Evolutionary conservation across 108 stramenopile genomes (phyloP), one percentile per base, ranked within the genome.

Genomic region (Cyclotella distinguenda): DNA sequence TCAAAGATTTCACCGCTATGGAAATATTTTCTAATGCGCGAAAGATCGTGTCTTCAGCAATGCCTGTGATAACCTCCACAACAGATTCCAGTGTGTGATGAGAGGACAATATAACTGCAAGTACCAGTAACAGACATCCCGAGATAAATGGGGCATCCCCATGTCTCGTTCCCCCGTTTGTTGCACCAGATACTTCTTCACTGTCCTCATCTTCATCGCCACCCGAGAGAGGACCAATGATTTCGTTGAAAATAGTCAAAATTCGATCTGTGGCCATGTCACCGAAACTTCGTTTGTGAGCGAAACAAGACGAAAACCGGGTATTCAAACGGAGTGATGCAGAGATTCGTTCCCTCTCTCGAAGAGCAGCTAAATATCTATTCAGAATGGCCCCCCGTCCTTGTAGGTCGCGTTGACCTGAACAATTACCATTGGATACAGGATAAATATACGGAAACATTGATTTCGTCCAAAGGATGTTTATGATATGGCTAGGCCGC

Each of bases 351-450:
- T 66, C 46, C 50, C 77, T 65, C 30, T 78, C 77, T 35, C 46
- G 62, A 22, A 48, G 52, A 45, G 77, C 47, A 59, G 70, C 60
- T 27, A 57, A 51, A 28, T 44, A 65, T 61, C 32, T 43, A 66
- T 66, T 78, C 18, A 78, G 54, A 18, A 78, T 21, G 0, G 69
- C 64, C n/a, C 64, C 69, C 35, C 77, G 34, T 39, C 77, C 64
- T 61, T 78, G 64, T 9, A 66, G 5, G n/a, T 70, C 55, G 18
- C 63, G 57, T 21, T 48, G 34, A 16, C 62, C 32, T 15, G 44
- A 64, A 25, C 57, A 53, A 55, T 25, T 21, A 28, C 50, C 55
- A 23, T 46, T 40, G 34, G 60, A 44, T 27, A 42, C 40, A 18
- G 49, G 47, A n/a, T 53, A 45, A 15, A 64, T 43, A 47, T 46